Base-by-base conservation (phyloP, 1,284 basidiomycete genomes). In the Trametes polyzona region DNA sequence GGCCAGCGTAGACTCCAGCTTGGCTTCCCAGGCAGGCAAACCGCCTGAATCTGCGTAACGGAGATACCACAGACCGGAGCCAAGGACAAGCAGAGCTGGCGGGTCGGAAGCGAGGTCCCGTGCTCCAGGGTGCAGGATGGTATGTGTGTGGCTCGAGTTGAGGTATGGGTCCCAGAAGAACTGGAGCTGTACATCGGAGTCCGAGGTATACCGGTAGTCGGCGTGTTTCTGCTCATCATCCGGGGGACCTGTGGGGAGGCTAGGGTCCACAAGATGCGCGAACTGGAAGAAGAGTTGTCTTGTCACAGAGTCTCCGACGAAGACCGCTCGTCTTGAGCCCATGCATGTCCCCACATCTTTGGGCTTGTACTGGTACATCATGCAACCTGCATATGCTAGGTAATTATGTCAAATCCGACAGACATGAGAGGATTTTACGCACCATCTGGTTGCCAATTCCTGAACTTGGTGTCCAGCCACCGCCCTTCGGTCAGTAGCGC, bases 381-480 rank as follows among this genome's bases (percentile, higher is more conserved):
- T 92, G 67, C 91, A 93, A 26, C 91, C 89, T 92, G 44, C 52
- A 44, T 7, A 3, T 16, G 17, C 6, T 2, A 3, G 1, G 32
- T 6, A 36, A 24, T 44, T 2, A 30, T 4, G 2, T 8, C 8
- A 16, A 23, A 2, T 30, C 8, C 9, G 10, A 8, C 2, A 26
- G 4, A 8, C 24, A 10, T n/a, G 1, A 6, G 8, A 29, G 6
- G 12, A 21, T 8, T n/a, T 0, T 17, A 73, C 83, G 63, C 65
- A 88, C 92, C 92, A 63, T 93, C 83, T 5, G 93, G 93, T 70
- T 95, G 93, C 93, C 93, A 95, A 67, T 87, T 88, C 61, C 72
- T 78, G 69, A 81, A 80, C 42, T 69, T 73, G 32, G 74, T 72
- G 71, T 93, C 92, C 52, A 93, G 72, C 93, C 93, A 96, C 65